Percentiles rank a stretch among this genome's conserved stretches.
Evolutionary conservation across 371 early-diverging fungal genomes (phyloP).

Genomic region (Capillidium heterosporum): DNA sequence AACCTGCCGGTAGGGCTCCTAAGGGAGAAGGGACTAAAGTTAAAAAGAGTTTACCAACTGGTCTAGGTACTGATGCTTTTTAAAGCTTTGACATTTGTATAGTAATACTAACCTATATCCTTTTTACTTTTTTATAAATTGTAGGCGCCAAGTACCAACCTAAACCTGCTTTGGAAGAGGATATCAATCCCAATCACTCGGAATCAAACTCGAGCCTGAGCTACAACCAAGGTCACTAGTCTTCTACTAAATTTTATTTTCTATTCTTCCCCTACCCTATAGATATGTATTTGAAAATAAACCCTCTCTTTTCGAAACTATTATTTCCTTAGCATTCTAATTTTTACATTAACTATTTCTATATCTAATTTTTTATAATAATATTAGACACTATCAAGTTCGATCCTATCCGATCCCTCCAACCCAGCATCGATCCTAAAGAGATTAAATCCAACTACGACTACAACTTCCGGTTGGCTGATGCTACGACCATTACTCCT

Average conservation of each 20-base stretch:
- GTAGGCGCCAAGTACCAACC: not conserved
- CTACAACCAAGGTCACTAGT: not conserved
- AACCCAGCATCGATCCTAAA: no score
- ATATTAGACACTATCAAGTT: not conserved
- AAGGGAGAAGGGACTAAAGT: not conserved
- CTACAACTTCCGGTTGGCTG: no score
- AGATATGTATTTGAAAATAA: not conserved
- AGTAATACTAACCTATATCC: not conserved
- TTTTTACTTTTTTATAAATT: not conserved
- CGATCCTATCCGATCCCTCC: no score
- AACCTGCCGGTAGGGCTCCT: not conserved
- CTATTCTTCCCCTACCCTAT: no score
- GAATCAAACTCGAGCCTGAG: not conserved
- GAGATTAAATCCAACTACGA: no score
- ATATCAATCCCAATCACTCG: not conserved
- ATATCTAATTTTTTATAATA: not conserved
- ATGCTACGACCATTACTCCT: no score
- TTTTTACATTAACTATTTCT: not conserved
- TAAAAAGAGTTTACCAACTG: not conserved
- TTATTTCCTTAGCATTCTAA: not conserved
- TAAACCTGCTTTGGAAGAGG: not conserved
- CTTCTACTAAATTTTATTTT: no score
- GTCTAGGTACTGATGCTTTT: not conserved
- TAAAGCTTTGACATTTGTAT: not conserved
- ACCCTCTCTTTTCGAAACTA: not conserved